Evolutionary conservation across 1,284 basidiomycete species (phyloP), one percentile per base, ranked within the genome.

Genomic region (Vanrija sp.): DNA sequence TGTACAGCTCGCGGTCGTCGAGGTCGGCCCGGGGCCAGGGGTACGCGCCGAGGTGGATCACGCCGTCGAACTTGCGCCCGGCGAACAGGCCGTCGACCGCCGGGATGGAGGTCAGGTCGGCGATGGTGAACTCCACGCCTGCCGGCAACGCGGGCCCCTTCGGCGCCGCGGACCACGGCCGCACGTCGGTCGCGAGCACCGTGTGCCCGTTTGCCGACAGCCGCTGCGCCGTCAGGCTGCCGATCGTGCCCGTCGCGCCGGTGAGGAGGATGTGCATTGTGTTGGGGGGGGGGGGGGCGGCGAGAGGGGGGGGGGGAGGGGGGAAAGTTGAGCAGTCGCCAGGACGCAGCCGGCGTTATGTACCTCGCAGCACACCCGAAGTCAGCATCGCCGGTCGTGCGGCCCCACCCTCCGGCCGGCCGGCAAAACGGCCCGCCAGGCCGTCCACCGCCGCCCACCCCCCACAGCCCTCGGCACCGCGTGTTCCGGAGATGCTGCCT

Each of bases 41-140:
- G 18, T 72, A 70, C 3, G 73, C 73, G 14, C 68, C 73, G 15
- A 77, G 60, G 54, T 78, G 76, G 24, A 78, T 67, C 9, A 76
- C 65, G 15, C 64, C 74, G 48, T 75, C 68, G 47, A 64, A 55
- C 5, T 8, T 41, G 3, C 47, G 41, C 22, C 61, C 50, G 14
- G 60, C 45, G 41, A 73, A 62, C 6, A 69, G 55, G 10, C 45
- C 48, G 23, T 71, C 63, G 19, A 69, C 57, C 19, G 54, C 59
- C 15, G 49, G 31, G 45, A 65, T 22, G 6, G 59, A 59, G 3
- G 53, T 51, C 25, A 74, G 60, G 54, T 76, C 72, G 23, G 63
- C 63, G 6, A 59, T 31, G 14, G 50, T 27, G 47, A 68, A 66
- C 4, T 39, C 39, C 16, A 47, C 43, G 35, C 36, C 37, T n/a